These are phyloP conservation scores for Phialophora verrucosa DNA, from an alignment of 2,329 filamentous ascomycete species.

Conservation along the genomic window DNA sequence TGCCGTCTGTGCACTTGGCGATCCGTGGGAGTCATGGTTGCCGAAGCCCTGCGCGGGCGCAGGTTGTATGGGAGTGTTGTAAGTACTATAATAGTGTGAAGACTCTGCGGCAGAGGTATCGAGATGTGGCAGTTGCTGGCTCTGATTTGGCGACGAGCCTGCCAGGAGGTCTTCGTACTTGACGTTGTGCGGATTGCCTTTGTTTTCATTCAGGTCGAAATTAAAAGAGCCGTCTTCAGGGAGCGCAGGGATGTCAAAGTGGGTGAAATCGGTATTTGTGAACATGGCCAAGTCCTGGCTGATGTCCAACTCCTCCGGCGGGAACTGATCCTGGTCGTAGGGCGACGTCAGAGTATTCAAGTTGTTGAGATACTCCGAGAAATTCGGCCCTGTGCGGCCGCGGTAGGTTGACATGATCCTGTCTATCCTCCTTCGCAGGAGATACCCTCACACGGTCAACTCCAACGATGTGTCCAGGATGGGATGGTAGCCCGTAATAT, in stretches of 20 bases:
- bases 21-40: slow-evolving; percentile 24
- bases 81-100: slow-evolving; percentile 35
- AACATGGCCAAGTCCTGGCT: slow-evolving; percentile 78
- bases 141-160: slow-evolving; percentile 23
- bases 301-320: slow-evolving; percentile 66
- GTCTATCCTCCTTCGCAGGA: background rate
- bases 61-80: slow-evolving; percentile 40
- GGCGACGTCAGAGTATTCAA: slow-evolving; percentile 74
- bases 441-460: background rate
- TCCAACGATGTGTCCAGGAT: background rate
- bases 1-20: slow-evolving; percentile 13
- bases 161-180: slow-evolving; percentile 40
- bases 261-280: slow-evolving; percentile 81
- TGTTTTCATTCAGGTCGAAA: slow-evolving; percentile 36
- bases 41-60: slow-evolving; percentile 32
- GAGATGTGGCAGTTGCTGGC: slow-evolving; percentile 29
- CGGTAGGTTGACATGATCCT: slow-evolving; percentile 72
- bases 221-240: slow-evolving; percentile 37
- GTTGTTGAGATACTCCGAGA: slow-evolving; percentile 86
- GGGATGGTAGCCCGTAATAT: background rate
- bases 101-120: slow-evolving; percentile 31
- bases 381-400: slow-evolving; percentile 78
- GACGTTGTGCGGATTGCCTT: slow-evolving; percentile 30
- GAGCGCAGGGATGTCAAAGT: slow-evolving; percentile 64
- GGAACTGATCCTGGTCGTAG: slow-evolving; percentile 64